Evolutionary conservation across 768 basidiomycete genomes (phyloP), one percentile per base, ranked within the genome.

Genomic region (Pleurotus pulmonarius): DNA sequence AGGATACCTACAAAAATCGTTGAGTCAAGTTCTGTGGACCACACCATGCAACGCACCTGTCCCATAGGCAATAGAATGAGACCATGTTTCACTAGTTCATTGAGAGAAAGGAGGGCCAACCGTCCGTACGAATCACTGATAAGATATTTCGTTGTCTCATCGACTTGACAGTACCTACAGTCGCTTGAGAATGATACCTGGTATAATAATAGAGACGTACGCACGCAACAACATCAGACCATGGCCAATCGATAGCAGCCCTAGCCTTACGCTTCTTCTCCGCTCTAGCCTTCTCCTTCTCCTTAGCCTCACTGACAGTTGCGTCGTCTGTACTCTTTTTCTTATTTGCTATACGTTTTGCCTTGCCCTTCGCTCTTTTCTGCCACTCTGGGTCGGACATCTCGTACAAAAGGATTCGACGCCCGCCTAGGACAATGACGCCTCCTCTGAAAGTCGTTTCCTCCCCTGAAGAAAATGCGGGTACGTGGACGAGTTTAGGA

Each of bases 61-160:
- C 92, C 93, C 7, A 94, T 74, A 34, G 88, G 85, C 24, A 86
- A 60, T 2, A 89, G 71, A 4, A 82, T 73, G 38, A 88, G 69
- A 0, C 75, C 77, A 44, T 67, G 51, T 6, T 75, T 72, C 13
- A 73, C 70, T 5, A 77, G 59, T 44, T 75, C 71, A 24, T 81
- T 74, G 12, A 88, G 57, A 5, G 78, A 78, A n/a, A 93, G 72
- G 67, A 92, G 71, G 2, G 81, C 77, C n/a, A 91, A 73, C 56
- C 82, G 79, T 38, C 93, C 92, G 63, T 79, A 89, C 13, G 71
- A 70, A 62, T 94, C 91, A 2, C 89, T 87, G 16, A 92, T 68
- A 29, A 92, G 66, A 58, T 83, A 80, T 22, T 78, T 76, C 7
- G 73, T 65, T 13, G 75, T 66, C 24, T 71, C 70, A n/a, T 68